Evolutionary conservation across 2,329 filamentous ascomycete species (phyloP).

Genomic region (Fusarium dimerum): DNA sequence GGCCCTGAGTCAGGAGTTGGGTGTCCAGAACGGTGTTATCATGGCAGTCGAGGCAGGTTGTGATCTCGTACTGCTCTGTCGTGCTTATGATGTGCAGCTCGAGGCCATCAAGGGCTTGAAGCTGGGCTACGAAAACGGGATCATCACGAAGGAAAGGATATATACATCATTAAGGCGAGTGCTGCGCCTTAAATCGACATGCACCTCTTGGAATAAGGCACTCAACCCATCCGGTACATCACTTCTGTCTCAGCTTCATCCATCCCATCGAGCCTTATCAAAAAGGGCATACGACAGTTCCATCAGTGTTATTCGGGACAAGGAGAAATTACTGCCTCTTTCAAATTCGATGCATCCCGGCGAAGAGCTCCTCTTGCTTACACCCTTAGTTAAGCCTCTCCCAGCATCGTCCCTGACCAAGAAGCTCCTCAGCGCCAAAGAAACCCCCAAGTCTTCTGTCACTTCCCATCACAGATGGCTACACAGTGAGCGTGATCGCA

Average conservation of each 20-base stretch:
- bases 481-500: conserved; percentile 57
- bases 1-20: conserved; percentile 89
- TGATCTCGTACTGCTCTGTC: conserved; percentile 85
- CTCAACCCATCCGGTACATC: conserved; percentile 81
- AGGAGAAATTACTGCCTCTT: conserved; percentile 79
- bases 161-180: conserved; percentile 79
- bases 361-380: conserved; percentile 87
- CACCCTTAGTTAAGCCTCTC: conserved; percentile 87
- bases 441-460: conserved; percentile 34
- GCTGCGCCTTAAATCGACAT: conserved; percentile 77
- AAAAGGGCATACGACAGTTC: conserved; percentile 87
- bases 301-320: conserved; percentile 90
- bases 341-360: conserved; percentile 78
- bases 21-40: conserved; percentile 93
- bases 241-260: conserved; percentile 77
- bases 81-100: conserved; percentile 83
- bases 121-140: conserved; percentile 85
- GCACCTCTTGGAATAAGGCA: conserved; percentile 88
- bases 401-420: conserved; percentile 84
- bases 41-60: conserved; percentile 98
- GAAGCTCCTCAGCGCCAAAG: conserved; percentile 60
- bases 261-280: conserved; percentile 78
- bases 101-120: conserved; percentile 91
- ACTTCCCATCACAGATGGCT: conserved; percentile 56
- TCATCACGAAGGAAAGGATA: conserved; percentile 79